Evolutionary conservation across 257 asterid genomes (phyloP).

Genomic region (Przewalskia tangutica): DNA sequence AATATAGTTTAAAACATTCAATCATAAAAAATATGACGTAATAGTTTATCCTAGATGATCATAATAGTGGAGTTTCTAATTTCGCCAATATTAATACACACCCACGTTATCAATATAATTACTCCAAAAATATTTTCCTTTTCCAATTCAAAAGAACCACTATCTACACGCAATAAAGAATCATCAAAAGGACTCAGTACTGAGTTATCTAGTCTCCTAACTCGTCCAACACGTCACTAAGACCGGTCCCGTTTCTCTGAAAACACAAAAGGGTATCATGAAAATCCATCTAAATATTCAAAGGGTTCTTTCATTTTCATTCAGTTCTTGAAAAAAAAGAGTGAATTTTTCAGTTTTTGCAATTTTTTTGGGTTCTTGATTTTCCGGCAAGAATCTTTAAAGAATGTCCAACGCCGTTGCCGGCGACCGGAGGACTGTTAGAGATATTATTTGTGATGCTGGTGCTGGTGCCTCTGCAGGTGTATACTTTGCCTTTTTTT

Average conservation of each 20-base stretch:
- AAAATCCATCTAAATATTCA: background rate
- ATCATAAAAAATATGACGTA: background rate
- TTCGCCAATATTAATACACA: background rate
- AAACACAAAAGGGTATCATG: background rate
- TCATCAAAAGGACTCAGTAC: no score
- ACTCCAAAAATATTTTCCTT: background rate
- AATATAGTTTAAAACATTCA: background rate
- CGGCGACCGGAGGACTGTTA: conserved; percentile 39
- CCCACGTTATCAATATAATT: background rate
- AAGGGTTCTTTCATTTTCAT: background rate
- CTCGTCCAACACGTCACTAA: background rate
- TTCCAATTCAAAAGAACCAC: background rate
- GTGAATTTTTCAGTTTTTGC: background rate
- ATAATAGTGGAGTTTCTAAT: background rate
- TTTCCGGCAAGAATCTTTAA: background rate
- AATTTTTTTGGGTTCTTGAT: background rate
- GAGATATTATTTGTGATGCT: conserved; percentile 56
- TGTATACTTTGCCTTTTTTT: background rate
- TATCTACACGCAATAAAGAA: background rate
- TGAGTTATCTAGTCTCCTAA: background rate
- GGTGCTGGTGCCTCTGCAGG: conserved; percentile 98
- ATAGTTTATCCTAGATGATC: background rate
- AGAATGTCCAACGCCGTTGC: conserved; percentile 3
- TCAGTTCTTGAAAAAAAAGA: background rate
- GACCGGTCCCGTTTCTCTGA: background rate